Evolutionary conservation across 164 flowering plant genomes (phyloP), one percentile per base, ranked within the genome.

Genomic region (Cinnamomum micranthum): DNA sequence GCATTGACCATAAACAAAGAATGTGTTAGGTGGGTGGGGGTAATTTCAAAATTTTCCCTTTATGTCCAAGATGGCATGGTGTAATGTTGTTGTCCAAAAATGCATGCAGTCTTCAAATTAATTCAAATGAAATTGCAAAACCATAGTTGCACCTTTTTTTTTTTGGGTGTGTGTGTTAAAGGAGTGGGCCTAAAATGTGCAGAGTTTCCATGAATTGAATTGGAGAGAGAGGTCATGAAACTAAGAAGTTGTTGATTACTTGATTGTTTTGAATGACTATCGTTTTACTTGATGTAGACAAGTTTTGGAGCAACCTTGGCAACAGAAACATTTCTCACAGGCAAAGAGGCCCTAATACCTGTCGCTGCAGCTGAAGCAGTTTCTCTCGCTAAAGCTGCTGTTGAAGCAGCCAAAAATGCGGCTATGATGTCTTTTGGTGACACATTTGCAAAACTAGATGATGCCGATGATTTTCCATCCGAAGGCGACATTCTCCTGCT

Each of bases 281-380:
- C 4, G 1, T 55, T 55, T 2, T 19, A 19, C 65, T 14, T 28
- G 74, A 3, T 51, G 71, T 88, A 91, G 95, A 84, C 72, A 73
- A 85, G 79, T 74, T 78, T 83, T 81, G 80, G 73, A 71, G 77
- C 85, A 74, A 77, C 82, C 62, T 86, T 89, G 73, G 82, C 87
- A 11, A 70, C 82, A 6, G 92, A 91, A 82, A 75, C 78, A 70
- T 86, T 88, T 78, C 78, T 89, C 68, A 82, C 82, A 2, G 80
- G 89, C 77, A 90, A 90, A 77, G 96, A 93, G 73, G 92, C 96
- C 63, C 81, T 84, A 27, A 83, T 95, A 73, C 88, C 89, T 62
- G 97, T 94, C 28, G 95, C 95, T 28, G 93, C 98, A 70, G 91
- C 94, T 65, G 97, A 93, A 82, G 97, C 97, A 12, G 82, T 95